Conservation (phyloP, 495 filamentous ascomycete species). For the Neurospora cerealis region DNA sequence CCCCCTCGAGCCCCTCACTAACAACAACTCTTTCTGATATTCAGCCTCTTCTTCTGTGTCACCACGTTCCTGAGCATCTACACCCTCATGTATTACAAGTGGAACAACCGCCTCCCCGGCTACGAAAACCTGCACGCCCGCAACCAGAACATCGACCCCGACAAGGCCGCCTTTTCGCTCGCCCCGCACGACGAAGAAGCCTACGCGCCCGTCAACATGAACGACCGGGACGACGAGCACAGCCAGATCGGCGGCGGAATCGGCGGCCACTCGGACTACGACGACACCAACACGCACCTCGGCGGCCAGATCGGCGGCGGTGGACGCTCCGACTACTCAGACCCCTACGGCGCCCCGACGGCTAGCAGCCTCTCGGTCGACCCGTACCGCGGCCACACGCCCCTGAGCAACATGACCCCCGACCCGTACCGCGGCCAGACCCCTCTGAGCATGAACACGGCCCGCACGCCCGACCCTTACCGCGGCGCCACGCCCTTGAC, state of each 20-base stretch:
- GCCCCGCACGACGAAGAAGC: constrained; percentile 46
- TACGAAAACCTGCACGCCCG: constrained; percentile 42
- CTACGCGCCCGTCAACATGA: constrained; percentile 36
- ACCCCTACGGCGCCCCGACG: constrained; percentile 15
- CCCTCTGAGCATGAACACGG: not conserved
- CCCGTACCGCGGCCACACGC: constrained; percentile 17
- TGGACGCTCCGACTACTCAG: constrained; percentile 17
- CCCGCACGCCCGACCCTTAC: constrained; percentile 9
- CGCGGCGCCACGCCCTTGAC: not conserved
- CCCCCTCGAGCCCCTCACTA: not conserved
- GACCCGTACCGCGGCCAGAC: constrained; percentile 5
- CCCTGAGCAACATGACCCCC: constrained; percentile 5
- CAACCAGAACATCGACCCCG: constrained; percentile 45
- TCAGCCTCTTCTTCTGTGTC: constrained; percentile 61
- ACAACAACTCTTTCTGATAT: not conserved
- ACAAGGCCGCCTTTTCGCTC: constrained; percentile 48
- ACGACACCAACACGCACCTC: constrained; percentile 1
- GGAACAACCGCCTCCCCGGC: constrained; percentile 65
- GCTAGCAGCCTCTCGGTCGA: constrained; percentile 20
- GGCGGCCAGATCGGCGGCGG: constrained; percentile 3
- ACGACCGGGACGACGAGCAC: constrained; percentile 31
- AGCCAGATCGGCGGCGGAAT: not conserved
- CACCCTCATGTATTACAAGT: constrained; percentile 67
- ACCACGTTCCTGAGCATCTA: constrained; percentile 70
- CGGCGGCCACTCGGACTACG: not conserved